Conservation (phyloP, 1,139 yeast genomes). For the Candida tetrigidarum region DNA sequence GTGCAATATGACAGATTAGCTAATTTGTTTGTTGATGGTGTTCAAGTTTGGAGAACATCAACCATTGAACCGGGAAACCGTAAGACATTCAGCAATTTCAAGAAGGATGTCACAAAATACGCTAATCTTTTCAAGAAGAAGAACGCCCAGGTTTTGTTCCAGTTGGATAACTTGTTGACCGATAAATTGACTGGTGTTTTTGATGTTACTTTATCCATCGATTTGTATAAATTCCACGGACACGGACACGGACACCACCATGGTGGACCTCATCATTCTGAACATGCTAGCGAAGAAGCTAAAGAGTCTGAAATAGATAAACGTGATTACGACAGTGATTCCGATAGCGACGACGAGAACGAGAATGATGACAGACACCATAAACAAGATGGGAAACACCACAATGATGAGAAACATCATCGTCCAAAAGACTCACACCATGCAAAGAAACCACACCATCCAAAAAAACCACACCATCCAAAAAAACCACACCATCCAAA, state of each 20-base stretch:
- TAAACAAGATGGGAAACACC: conserved; percentile 5
- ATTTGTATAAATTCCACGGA: conserved; percentile 41
- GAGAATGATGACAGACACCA: conserved; percentile 1
- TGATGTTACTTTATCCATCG: conserved; percentile 53
- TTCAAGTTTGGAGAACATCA: conserved; percentile 82
- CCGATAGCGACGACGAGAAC: neutral
- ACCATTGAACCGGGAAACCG: conserved; percentile 77
- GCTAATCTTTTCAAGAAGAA: conserved; percentile 49
- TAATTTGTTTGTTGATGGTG: conserved; percentile 66
- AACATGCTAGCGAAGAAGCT: conserved; percentile 3
- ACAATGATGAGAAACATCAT: neutral
- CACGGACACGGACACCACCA: neutral
- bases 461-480: neutral
- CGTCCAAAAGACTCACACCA: conserved; percentile 9
- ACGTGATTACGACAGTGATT: conserved; percentile 2
- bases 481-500: conserved; percentile 5
- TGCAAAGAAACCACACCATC: conserved; percentile 1
- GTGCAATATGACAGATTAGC: conserved; percentile 80
- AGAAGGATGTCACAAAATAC: conserved; percentile 70
- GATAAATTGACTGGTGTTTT: conserved; percentile 64
- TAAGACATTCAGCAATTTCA: conserved; percentile 47
- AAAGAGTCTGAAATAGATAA: conserved; percentile 7
- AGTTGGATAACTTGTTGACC: conserved; percentile 69
- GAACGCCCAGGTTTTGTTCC: conserved; percentile 45
- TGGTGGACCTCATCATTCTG: neutral